Conservation (phyloP, 2,329 filamentous ascomycete species). For the Xylariaceae sp. region DNA sequence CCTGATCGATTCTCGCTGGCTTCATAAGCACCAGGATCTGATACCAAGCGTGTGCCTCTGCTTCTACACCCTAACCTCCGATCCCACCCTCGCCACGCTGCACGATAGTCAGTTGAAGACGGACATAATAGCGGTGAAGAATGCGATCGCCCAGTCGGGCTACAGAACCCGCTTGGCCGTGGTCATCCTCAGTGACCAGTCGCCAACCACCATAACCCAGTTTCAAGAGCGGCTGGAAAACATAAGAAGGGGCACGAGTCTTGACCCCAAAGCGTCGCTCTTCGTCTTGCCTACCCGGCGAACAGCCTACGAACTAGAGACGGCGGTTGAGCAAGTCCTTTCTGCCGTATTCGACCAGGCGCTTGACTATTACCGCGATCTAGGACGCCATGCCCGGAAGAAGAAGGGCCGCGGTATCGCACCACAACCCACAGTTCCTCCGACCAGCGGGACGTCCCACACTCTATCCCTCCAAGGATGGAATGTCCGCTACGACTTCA, state of each 20-base stretch:
- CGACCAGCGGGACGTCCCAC: slow-evolving; percentile 77
- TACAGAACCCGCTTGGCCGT: slow-evolving; percentile 75
- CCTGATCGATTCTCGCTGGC: slow-evolving; percentile 74
- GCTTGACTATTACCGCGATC: slow-evolving; percentile 86
- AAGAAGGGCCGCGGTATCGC: slow-evolving; percentile 76
- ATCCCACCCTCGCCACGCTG: slow-evolving; percentile 68
- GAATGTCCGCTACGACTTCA: slow-evolving; percentile 94
- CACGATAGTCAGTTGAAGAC: slow-evolving; percentile 82
- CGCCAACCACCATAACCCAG: slow-evolving; percentile 49
- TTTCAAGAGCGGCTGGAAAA: slow-evolving; percentile 66
- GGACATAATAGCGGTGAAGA: slow-evolving; percentile 75
- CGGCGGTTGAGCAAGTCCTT: slow-evolving; percentile 69
- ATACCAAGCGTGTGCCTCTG: slow-evolving; percentile 76
- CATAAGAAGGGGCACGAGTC: slow-evolving; percentile 70
- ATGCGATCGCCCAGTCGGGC: slow-evolving; percentile 59
- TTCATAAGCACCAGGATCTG: slow-evolving; percentile 80
- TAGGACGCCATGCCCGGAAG: slow-evolving; percentile 85
- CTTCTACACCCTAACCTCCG: slow-evolving; percentile 72
- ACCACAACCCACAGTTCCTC: slow-evolving; percentile 75
- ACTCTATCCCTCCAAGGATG: slow-evolving; percentile 80
- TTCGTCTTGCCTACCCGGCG: slow-evolving; percentile 77
- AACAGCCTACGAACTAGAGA: slow-evolving; percentile 63
- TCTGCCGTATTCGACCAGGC: slow-evolving; percentile 66
- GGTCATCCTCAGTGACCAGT: slow-evolving; percentile 69
- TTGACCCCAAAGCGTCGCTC: slow-evolving; percentile 74